Percentiles rank a stretch among this genome's conserved stretches.
Evolutionary conservation across 768 basidiomycete species (phyloP).

Genomic region (Lentinula sp.): DNA sequence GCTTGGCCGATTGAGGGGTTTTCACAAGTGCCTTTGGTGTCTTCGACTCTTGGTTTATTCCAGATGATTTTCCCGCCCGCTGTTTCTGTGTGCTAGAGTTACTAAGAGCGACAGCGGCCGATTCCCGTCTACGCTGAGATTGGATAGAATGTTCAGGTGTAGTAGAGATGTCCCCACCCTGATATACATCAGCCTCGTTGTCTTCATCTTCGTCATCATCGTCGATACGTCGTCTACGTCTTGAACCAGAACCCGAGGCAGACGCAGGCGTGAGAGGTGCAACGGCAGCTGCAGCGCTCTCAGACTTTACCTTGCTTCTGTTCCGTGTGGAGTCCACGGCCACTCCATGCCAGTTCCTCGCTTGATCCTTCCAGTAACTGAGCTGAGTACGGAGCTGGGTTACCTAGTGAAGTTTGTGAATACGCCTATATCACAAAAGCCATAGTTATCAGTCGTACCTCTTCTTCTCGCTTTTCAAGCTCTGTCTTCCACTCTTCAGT

Average conservation of each 20-base stretch:
- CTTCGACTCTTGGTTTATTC: not conserved
- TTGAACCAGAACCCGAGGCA: not conserved
- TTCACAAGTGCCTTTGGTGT: not conserved
- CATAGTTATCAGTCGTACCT: slow-evolving; percentile 28
- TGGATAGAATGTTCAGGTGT: not conserved
- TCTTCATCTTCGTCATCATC: not conserved
- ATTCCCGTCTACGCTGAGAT: no score
- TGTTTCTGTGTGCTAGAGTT: not conserved
- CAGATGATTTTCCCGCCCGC: not conserved
- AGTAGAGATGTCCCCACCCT: not conserved
- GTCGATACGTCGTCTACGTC: not conserved
- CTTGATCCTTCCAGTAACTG: slow-evolving; percentile 70
- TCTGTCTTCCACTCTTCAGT: slow-evolving; percentile 43
- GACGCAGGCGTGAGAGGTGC: not conserved
- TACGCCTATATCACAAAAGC: slow-evolving; percentile 21
- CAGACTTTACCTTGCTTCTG: slow-evolving; percentile 22
- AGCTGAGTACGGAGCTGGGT: slow-evolving; percentile 58
- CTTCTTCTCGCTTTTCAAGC: slow-evolving; percentile 31
- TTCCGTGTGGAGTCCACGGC: slow-evolving; percentile 65
- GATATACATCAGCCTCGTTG: not conserved
- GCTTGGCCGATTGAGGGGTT: not conserved
- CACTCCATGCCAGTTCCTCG: slow-evolving; percentile 67
- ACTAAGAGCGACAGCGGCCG: no score
- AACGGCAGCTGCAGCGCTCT: not conserved
- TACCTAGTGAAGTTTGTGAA: slow-evolving; percentile 56